These are phyloP conservation scores for Alternaria dauci DNA, from an alignment of 2,329 filamentous ascomycete species.

Conservation along the genomic window DNA sequence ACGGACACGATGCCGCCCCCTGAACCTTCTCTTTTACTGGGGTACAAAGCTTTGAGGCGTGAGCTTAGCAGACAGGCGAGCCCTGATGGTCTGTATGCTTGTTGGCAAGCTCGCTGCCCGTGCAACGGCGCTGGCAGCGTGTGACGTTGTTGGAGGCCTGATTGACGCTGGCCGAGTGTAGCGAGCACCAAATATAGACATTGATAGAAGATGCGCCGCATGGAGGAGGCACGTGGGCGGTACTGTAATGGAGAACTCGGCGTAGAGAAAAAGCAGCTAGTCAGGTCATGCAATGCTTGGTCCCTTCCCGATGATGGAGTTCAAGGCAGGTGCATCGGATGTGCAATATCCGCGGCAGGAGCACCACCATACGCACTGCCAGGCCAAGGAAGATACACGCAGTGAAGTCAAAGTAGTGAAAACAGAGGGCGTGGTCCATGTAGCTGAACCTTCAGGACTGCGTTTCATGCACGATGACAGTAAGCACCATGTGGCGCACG, in stretches of 20 bases:
- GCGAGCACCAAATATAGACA: conserved; percentile 5
- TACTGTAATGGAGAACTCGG: not conserved
- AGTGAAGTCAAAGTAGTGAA: not conserved
- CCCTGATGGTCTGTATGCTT: not conserved
- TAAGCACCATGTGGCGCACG: not conserved
- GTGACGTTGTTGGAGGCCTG: conserved; percentile 4
- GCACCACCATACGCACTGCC: not conserved
- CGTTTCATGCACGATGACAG: not conserved
- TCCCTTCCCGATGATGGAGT: not conserved
- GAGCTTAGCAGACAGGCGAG: conserved; percentile 21
- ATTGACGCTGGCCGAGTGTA: not conserved
- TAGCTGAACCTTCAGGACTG: not conserved
- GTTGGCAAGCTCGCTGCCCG: conserved; percentile 1
- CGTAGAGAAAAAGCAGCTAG: not conserved
- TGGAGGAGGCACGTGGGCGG: not conserved
- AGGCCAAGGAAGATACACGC: not conserved
- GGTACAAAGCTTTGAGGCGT: conserved; percentile 33
- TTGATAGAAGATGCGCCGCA: not conserved
- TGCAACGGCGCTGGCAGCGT: not conserved
- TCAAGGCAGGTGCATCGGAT: not conserved
- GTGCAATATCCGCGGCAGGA: not conserved
- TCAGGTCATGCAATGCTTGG: not conserved
- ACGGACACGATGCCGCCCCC: conserved; percentile 23
- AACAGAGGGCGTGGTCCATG: not conserved
- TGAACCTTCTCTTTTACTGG: conserved; percentile 11